Evolutionary conservation across 306 rosid species (phyloP), one percentile per base, ranked within the genome.

Genomic region (Hylodesmum podocarpum): DNA sequence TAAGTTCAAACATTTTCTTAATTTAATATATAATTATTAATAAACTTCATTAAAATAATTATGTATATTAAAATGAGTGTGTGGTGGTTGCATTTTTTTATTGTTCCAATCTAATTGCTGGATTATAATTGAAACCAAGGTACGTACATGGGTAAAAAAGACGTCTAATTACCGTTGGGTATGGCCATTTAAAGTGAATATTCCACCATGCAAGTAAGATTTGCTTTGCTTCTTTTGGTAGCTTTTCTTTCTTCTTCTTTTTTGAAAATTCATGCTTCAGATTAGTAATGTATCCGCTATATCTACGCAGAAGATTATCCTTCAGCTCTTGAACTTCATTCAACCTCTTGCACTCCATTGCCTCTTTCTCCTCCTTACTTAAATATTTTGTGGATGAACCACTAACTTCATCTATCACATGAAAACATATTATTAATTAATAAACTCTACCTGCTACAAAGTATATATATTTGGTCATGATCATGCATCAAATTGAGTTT

Each of bases 181-280:
- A 93, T 3, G 97, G 97, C 97, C 97, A 93, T 78, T 85, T 87
- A 54, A 78, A 80, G 83, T 93, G 96, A 80, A 81, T 16, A 75
- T 82, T 80, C 97, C 97, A 93, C 97, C 97, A 93, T 53, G 87
- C 84, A 27, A 80, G 86, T 44, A 93, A 83, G 59, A 74, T 86
- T 78, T 87, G 77, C 61, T 74, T 90, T 4, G 97, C 94, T 57
- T 92, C 94, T 70, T 79, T 89, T 0, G 97, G 97, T 47, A 93
- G 89, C 73, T 82, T 89, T 44, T 84, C 92, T 66, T 86, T 88
- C 87, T 86, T 93, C 83, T 87, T 88, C 46, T 76, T 84, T 78
- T 83, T 89, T 4, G 88, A 88, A 37, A 93, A 87, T 66, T 89
- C 92, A 6, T 80, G 91, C 81, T 87, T 93, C 34, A 93, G 83